Evolutionary conservation across 169 alveolate species (phyloP).

Genomic region (Eimeria zaria): DNA sequence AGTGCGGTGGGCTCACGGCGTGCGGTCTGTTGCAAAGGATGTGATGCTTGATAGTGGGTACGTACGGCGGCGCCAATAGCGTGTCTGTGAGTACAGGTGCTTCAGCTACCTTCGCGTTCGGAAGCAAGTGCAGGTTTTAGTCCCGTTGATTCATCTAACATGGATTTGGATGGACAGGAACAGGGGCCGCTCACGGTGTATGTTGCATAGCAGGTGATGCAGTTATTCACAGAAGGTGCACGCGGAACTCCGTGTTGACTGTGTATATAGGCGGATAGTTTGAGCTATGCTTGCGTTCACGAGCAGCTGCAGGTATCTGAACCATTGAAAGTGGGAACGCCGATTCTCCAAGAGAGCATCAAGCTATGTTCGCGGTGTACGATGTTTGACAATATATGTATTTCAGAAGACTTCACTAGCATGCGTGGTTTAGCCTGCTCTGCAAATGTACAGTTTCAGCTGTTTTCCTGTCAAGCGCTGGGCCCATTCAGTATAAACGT

Average conservation of each 20-base stretch:
- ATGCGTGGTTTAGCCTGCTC: not conserved
- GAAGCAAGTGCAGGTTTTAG: not conserved
- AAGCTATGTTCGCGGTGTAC: not conserved
- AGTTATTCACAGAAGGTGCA: not conserved
- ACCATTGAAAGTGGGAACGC: not conserved
- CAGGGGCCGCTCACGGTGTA: not conserved
- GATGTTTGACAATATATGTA: not conserved
- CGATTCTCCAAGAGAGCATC: not conserved
- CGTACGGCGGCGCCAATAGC: not conserved
- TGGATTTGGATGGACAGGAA: not conserved
- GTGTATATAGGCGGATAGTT: not conserved
- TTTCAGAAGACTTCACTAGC: not conserved
- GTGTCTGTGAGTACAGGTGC: not conserved
- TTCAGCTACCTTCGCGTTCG: not conserved
- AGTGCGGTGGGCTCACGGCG: too few relatives aligned
- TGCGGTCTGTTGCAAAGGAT: not conserved
- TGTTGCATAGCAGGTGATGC: not conserved
- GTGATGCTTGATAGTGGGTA: not conserved
- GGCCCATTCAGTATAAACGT: too few relatives aligned
- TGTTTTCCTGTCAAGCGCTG: not conserved
- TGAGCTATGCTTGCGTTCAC: not conserved
- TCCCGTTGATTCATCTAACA: not conserved
- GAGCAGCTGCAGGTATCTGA: not conserved
- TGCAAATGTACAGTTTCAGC: not conserved
- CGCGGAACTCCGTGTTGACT: not conserved